phyloP scores from a whole-genome alignment of 2,329 filamentous ascomycete genomes.

The Calonectria hawksworthii region DNA sequence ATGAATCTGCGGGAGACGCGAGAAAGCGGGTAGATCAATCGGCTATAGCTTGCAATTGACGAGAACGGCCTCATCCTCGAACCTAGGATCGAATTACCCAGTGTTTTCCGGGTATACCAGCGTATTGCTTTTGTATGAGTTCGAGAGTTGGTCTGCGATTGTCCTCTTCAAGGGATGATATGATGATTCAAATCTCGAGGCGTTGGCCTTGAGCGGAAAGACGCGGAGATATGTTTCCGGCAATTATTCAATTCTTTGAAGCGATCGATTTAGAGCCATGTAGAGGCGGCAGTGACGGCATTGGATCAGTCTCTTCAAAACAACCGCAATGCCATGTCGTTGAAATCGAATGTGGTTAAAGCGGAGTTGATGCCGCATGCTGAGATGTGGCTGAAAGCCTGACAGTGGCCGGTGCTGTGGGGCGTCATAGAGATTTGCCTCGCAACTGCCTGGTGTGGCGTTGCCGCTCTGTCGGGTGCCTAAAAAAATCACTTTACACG shows the following conservation, averaged over 20 bases:
- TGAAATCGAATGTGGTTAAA: conserved; percentile 36
- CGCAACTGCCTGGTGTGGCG: conserved; percentile 14
- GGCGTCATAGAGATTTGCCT: neutral
- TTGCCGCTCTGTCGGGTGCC: conserved; percentile 10
- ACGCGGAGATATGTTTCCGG: neutral
- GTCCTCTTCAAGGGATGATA: neutral
- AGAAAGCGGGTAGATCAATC: neutral
- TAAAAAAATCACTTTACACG: conserved; percentile 15
- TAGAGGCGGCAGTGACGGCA: neutral
- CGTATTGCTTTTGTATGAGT: neutral
- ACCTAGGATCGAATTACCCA: neutral
- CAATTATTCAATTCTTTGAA: neutral
- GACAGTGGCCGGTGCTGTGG: neutral
- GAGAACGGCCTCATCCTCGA: neutral
- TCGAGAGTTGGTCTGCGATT: neutral
- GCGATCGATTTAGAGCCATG: neutral
- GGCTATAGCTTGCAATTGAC: neutral
- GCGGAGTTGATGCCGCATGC: conserved; percentile 30
- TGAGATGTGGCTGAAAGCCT: conserved; percentile 41
- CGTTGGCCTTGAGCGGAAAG: neutral
- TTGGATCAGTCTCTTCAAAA: neutral
- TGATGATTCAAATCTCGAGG: neutral
- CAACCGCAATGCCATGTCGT: conserved; percentile 27
- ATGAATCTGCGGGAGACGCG: neutral
- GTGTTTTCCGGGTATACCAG: neutral